A percentile compares a stretch with the other conserved stretches of the same genome.
Evolutionary conservation across 352 stramenopile genomes (phyloP).

Genomic region (Phytophthora nicotianae): DNA sequence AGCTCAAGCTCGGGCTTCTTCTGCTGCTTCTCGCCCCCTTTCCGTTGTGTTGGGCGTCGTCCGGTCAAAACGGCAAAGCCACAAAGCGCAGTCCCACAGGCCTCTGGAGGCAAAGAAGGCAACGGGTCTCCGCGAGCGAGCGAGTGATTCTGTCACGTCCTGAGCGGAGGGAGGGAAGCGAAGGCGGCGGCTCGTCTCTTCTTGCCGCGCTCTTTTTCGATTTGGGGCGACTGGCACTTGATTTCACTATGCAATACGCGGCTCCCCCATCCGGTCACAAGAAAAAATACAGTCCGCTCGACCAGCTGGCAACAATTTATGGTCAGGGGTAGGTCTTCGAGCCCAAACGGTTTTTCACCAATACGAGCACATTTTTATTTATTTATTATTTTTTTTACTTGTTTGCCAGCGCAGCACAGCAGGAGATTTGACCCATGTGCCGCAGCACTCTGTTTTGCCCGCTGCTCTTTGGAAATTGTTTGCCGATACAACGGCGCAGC

Average conservation of each 20-base stretch:
- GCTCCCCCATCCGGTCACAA: conserved; percentile 16
- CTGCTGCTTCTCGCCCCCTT: conserved; percentile 2
- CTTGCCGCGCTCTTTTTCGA: conserved; percentile 25
- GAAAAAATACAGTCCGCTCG: conserved; percentile 39
- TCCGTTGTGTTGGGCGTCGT: conserved; percentile 25
- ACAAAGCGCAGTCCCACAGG: conserved; percentile 18
- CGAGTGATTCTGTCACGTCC: conserved; percentile 3
- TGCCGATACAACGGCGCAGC: conserved; percentile 2
- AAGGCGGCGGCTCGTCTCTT: conserved; percentile 26
- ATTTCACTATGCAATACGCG: conserved; percentile 29
- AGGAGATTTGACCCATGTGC: conserved; percentile 4
- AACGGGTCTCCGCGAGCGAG: conserved; percentile 4
- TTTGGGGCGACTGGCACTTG: conserved; percentile 27
- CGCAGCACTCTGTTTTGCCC: conserved; percentile 1
- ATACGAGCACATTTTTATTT: too few species aligned
- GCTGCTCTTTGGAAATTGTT: conserved; percentile 4
- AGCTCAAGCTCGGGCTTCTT: neutral
- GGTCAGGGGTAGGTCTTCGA: conserved; percentile 7
- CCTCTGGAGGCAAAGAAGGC: conserved; percentile 6
- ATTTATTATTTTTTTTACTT: neutral
- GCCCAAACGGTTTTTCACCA: conserved; percentile 18
- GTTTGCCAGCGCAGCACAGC: conserved; percentile 8
- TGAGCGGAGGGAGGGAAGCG: conserved; percentile 15
- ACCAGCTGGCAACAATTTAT: conserved; percentile 23
- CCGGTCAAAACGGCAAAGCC: conserved; percentile 27